Percentiles rank a stretch among this genome's conserved stretches.
These are phyloP conservation scores for Macrophomina tecta DNA, from an alignment of 2,329 filamentous ascomycete species.

Conservation along the genomic window DNA sequence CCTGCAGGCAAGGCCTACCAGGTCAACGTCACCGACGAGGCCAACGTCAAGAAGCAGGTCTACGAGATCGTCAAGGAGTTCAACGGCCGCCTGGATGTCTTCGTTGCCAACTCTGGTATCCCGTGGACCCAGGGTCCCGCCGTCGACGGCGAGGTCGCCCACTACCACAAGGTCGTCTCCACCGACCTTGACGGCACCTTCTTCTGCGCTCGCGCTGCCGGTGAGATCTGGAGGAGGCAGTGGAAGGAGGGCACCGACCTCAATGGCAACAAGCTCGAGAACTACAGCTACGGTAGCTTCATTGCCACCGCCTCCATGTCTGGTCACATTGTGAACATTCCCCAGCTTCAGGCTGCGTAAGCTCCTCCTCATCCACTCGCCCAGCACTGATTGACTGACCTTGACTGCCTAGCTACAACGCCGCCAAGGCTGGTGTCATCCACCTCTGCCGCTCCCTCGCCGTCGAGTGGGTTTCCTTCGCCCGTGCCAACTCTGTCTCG, in stretches of 20 bases:
- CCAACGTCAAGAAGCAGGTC: slow-evolving; percentile 62
- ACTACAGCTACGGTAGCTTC: slow-evolving; percentile 57
- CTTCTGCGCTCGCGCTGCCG: slow-evolving; percentile 89
- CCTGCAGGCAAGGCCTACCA: slow-evolving; percentile 65
- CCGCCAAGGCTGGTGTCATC: slow-evolving; percentile 69
- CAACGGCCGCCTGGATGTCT: slow-evolving; percentile 70
- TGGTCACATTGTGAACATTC: slow-evolving; percentile 83
- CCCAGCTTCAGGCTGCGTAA: slow-evolving; percentile 63
- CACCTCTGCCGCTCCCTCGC: slow-evolving; percentile 68
- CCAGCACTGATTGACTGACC: neutral
- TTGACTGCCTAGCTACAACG: slow-evolving; percentile 41
- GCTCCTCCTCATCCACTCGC: neutral
- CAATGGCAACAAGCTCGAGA: slow-evolving; percentile 30
- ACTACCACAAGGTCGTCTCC: slow-evolving; percentile 78
- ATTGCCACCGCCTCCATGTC: slow-evolving; percentile 77
- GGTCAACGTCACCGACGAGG: slow-evolving; percentile 64
- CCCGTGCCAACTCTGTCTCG: slow-evolving; percentile 71
- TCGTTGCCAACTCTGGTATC: slow-evolving; percentile 73
- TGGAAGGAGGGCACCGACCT: slow-evolving; percentile 28
- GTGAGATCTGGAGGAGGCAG: slow-evolving; percentile 43
- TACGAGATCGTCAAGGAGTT: slow-evolving; percentile 70
- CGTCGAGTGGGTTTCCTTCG: slow-evolving; percentile 74
- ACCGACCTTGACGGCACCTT: slow-evolving; percentile 88
- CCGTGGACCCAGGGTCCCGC: slow-evolving; percentile 66
- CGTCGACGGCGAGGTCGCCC: slow-evolving; percentile 72